These are phyloP conservation scores for Suhomyces panamericanus DNA, from an alignment of 1,139 yeast genomes.

Conservation along the genomic window DNA sequence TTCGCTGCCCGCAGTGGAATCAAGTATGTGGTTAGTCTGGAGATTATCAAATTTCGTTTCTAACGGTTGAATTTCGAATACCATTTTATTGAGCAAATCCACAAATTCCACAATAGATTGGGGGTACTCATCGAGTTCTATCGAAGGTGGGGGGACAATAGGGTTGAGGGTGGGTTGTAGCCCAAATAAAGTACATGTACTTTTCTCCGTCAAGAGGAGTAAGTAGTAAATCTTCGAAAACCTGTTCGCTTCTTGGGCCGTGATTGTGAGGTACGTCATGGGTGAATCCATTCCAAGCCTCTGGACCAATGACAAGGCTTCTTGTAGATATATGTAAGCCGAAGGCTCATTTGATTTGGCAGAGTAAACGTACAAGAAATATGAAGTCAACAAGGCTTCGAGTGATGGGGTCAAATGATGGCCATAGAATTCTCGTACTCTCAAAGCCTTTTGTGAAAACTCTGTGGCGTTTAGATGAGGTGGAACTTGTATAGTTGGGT, in stretches of 20 bases:
- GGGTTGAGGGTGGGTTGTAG: slow-evolving; percentile 37
- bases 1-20: slow-evolving; percentile 2
- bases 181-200: slow-evolving; percentile 36
- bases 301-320: slow-evolving; percentile 42
- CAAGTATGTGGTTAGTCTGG: not conserved
- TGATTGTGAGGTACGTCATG: slow-evolving; percentile 25
- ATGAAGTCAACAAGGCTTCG: slow-evolving; percentile 31
- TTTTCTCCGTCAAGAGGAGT: slow-evolving; percentile 39
- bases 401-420: slow-evolving; percentile 29
- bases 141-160: slow-evolving; percentile 29
- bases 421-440: slow-evolving; percentile 29
- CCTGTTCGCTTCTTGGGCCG: slow-evolving; percentile 35
- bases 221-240: slow-evolving; percentile 38
- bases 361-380: slow-evolving; percentile 40
- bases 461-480: slow-evolving; percentile 3
- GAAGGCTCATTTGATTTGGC: slow-evolving; percentile 32
- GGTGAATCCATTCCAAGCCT: slow-evolving; percentile 36
- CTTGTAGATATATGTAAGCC: slow-evolving; percentile 37
- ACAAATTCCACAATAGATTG: slow-evolving; percentile 31
- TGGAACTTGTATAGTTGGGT: not conserved
- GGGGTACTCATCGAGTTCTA: slow-evolving; percentile 35
- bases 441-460: slow-evolving; percentile 23
- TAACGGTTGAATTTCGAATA: slow-evolving; percentile 8
- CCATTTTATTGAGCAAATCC: slow-evolving; percentile 27
- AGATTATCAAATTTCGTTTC: not conserved